Conservation (phyloP, 1,284 basidiomycete genomes). For the Vanrija pseudolonga region DNA sequence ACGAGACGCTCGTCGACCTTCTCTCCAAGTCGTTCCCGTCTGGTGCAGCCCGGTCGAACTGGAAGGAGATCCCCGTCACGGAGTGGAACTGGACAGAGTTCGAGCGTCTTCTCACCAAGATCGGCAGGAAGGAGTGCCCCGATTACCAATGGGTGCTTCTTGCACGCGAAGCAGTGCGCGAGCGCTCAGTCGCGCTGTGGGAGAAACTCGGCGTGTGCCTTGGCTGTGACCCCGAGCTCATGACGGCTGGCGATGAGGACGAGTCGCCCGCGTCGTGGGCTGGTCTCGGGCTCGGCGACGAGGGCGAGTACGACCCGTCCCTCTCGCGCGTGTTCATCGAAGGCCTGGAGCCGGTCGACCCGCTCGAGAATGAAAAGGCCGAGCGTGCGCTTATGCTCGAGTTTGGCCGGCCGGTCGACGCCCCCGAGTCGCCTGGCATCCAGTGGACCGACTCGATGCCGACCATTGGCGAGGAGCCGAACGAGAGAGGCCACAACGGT, state of each 20-base stretch:
- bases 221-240: conserved; percentile 45
- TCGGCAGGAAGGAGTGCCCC: conserved; percentile 32
- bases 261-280: conserved; percentile 38
- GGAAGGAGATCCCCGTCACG: conserved; percentile 36
- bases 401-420: conserved; percentile 37
- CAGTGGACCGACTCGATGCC: conserved; percentile 33
- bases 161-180: conserved; percentile 38
- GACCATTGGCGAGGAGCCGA: conserved; percentile 30
- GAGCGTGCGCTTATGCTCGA: conserved; percentile 21
- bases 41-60: conserved; percentile 22
- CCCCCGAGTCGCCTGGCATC: conserved; percentile 14
- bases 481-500: not conserved
- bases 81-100: conserved; percentile 47
- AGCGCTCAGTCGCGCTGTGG: conserved; percentile 41
- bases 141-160: conserved; percentile 45
- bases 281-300: conserved; percentile 38
- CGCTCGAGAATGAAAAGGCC: conserved; percentile 12
- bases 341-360: conserved; percentile 33
- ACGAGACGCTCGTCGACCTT: conserved; percentile 33
- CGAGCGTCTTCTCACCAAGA: conserved; percentile 32
- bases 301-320: conserved; percentile 31
- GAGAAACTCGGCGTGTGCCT: conserved; percentile 46
- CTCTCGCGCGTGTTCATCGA: conserved; percentile 41
- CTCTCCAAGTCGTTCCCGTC: conserved; percentile 43
- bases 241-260: conserved; percentile 45